Base-by-base conservation (phyloP, 1,139 yeast species). In the Yamadazyma buinensis region DNA sequence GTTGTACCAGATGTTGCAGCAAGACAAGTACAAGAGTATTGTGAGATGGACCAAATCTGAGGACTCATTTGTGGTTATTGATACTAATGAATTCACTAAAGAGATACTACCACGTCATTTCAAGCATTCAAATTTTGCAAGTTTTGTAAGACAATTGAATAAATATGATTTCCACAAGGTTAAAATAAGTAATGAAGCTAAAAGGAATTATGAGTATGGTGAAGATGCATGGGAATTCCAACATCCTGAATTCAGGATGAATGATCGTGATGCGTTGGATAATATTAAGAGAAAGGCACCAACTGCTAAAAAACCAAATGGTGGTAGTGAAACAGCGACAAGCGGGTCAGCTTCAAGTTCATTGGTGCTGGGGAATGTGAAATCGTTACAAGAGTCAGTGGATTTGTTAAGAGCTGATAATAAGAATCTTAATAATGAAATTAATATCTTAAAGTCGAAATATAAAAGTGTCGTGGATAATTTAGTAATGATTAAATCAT, bases 121-220 rank as follows among this genome's bases (percentile, higher is more conserved):
- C 63, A 90, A 90, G 52, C 97, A 92, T 60, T 79, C 88, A 39
- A 92, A 92, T 61, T 90, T 87, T 61, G 94, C 97, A 26, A 80
- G 92, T 47, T 92, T 92, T 65, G 97, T 90, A 7, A 76, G 97
- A 40, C 98, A 92, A 55, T 71, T 92, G 49, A 92, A 92, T 67
- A 90, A 92, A 68, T 92, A 92, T 53, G 98, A 94, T 49, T 92
- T 95, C 72, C 97, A 92, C 62, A 92, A 92, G 61, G 95, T 92
- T 43, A 82, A 78, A 61, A 72, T 72, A 45, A 64, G 59, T 76
- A 57, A 56, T 66, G 73, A 78, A 47, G 79, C 75, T 37, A 68
- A 68, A 39, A 67, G 62, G 41, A 64, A 64, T 30, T 65, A 67
- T 41, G 74, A 75, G 35, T 83, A 81, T 48, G 87, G 90, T 26